Percentiles rank a stretch among this genome's conserved stretches.
Evolutionary conservation across 768 basidiomycete species (phyloP).

Genomic region (Lentinula boryana): DNA sequence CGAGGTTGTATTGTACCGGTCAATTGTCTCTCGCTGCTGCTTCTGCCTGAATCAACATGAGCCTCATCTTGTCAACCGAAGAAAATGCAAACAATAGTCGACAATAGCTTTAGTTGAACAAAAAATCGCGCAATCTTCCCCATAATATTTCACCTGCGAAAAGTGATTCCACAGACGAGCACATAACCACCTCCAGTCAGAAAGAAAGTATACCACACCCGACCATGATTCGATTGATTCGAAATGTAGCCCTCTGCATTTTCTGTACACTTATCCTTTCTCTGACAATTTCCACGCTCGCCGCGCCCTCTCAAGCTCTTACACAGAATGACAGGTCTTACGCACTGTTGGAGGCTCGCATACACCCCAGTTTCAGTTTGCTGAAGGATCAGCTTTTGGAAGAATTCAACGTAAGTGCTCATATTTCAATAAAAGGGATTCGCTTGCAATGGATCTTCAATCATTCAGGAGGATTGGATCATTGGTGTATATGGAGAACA

Average conservation of each 20-base stretch:
- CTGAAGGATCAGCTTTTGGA: neutral
- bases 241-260: neutral
- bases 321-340: neutral
- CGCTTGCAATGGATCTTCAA: neutral
- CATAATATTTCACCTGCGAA: too few relatives aligned
- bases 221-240: neutral
- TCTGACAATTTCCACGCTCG: neutral
- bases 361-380: too few relatives aligned
- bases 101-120: too few relatives aligned
- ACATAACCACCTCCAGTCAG: neutral
- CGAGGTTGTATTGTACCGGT: too few relatives aligned
- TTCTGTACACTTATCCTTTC: neutral
- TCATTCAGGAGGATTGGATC: neutral
- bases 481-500: neutral
- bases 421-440: neutral
- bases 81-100: too few relatives aligned
- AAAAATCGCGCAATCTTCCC: too few relatives aligned
- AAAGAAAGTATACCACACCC: neutral
- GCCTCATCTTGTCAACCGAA: too few relatives aligned
- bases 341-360: neutral
- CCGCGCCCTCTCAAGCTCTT: neutral
- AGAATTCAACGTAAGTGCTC: neutral
- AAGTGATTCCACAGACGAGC: too few relatives aligned
- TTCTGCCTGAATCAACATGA: too few relatives aligned
- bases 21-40: too few relatives aligned